These are phyloP conservation scores for Stachybotrys chlorohalonatus DNA, from an alignment of 2,329 filamentous ascomycete species.

Conservation along the genomic window DNA sequence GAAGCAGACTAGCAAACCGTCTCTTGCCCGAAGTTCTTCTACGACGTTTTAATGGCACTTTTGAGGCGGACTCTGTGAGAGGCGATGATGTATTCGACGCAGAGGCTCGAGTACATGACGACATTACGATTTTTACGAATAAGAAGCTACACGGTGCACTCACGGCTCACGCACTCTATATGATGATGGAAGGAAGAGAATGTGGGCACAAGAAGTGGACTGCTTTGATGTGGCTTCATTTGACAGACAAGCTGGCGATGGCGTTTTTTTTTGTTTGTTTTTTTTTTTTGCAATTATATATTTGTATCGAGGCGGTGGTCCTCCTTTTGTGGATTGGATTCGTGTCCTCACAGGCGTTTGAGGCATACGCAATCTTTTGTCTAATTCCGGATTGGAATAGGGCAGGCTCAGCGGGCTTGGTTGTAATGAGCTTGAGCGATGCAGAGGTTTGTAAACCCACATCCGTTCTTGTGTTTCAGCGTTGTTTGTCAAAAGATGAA, in stretches of 20 bases:
- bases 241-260: not conserved
- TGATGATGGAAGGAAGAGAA: not conserved
- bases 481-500: too few species aligned
- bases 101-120: slow-evolving; percentile 3
- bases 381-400: not conserved
- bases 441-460: too few species aligned
- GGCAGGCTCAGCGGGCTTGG: not conserved
- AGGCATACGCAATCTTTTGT: not conserved
- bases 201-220: not conserved
- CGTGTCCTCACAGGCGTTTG: not conserved
- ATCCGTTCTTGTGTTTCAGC: too few species aligned
- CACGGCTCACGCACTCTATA: not conserved
- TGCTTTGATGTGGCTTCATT: not conserved
- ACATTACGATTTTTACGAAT: slow-evolving; percentile 6
- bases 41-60: slow-evolving; percentile 16
- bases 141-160: not conserved
- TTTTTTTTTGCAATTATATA: not conserved
- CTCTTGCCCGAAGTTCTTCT: slow-evolving; percentile 20
- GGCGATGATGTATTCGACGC: too few species aligned
- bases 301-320: not conserved
- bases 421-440: too few species aligned
- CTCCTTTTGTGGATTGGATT: not conserved
- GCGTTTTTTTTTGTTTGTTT: not conserved
- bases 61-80: not conserved
- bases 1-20: slow-evolving; percentile 16